phyloP scores from a whole-genome alignment of 176 grass and related monocot species.

The Juncus effusus region DNA sequence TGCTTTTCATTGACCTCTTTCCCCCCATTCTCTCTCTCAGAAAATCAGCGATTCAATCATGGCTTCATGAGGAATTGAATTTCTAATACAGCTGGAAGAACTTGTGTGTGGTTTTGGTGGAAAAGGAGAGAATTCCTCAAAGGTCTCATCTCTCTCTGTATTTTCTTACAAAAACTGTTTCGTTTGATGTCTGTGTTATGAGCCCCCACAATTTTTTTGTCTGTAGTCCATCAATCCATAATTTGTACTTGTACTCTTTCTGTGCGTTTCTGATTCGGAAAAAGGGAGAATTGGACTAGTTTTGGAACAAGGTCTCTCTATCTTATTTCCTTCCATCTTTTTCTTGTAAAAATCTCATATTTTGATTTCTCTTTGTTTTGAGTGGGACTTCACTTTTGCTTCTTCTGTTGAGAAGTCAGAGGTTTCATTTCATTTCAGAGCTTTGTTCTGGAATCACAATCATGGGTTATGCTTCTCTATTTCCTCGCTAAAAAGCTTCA shows the following conservation, averaged over 20 bases:
- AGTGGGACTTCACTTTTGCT: too few relatives aligned
- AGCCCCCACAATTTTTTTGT: neutral
- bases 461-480: conserved; percentile 19
- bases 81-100: neutral
- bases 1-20: conserved; percentile 12
- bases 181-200: conserved; percentile 14
- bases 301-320: neutral
- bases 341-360: neutral
- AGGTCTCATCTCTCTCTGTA: conserved; percentile 6
- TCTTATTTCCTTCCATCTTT: neutral
- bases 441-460: conserved; percentile 14
- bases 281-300: neutral
- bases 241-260: neutral
- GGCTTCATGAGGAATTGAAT: neutral
- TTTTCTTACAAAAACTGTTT: conserved; percentile 5
- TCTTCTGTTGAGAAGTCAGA: too few relatives aligned
- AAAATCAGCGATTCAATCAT: conserved; percentile 8
- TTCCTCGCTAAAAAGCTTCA: conserved; percentile 16
- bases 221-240: neutral
- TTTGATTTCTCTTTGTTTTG: neutral
- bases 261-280: neutral
- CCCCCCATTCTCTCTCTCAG: neutral
- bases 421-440: neutral
- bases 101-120: conserved; percentile 21
- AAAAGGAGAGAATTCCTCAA: conserved; percentile 1